A percentile compares a stretch with the other conserved stretches of the same genome.
These are phyloP conservation scores for Cladophialophora chaetospira DNA, from an alignment of 2,329 filamentous ascomycete genomes.

Conservation along the genomic window DNA sequence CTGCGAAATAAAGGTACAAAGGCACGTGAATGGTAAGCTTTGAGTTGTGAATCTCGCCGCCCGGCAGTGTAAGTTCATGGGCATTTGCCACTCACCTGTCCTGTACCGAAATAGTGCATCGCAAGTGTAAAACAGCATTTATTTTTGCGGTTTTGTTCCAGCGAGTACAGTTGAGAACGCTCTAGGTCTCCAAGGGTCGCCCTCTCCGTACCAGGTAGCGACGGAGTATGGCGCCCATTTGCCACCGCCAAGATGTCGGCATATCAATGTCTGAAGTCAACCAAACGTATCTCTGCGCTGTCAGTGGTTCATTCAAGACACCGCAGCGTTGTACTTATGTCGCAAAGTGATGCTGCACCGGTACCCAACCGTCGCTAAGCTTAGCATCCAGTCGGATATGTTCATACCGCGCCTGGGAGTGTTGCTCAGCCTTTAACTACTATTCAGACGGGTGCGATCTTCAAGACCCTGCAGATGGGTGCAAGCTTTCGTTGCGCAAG, in stretches of 20 bases:
- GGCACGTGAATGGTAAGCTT: not conserved
- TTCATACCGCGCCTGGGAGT: not conserved
- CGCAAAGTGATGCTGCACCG: not conserved
- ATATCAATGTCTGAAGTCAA: not conserved
- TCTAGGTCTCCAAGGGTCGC: not conserved
- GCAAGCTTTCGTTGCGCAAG: not conserved
- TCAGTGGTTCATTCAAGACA: not conserved
- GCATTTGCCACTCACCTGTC: not conserved
- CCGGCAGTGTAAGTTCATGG: not conserved
- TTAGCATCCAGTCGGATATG: constrained; percentile 13
- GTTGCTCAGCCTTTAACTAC: constrained; percentile 11
- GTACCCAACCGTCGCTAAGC: not conserved
- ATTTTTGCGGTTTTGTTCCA: not conserved
- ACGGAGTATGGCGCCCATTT: not conserved
- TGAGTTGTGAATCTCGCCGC: not conserved
- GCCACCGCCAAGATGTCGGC: not conserved
- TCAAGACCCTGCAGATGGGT: not conserved
- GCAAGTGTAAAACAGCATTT: too few species aligned
- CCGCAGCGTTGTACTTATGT: not conserved
- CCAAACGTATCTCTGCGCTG: not conserved
- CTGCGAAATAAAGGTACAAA: constrained; percentile 1
- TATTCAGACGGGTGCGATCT: not conserved
- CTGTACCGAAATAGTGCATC: not conserved
- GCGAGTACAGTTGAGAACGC: not conserved
- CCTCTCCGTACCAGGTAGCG: not conserved